Evolutionary conservation across 2,329 filamentous ascomycete species (phyloP).

Genomic region (Trichoderma pleuroti): DNA sequence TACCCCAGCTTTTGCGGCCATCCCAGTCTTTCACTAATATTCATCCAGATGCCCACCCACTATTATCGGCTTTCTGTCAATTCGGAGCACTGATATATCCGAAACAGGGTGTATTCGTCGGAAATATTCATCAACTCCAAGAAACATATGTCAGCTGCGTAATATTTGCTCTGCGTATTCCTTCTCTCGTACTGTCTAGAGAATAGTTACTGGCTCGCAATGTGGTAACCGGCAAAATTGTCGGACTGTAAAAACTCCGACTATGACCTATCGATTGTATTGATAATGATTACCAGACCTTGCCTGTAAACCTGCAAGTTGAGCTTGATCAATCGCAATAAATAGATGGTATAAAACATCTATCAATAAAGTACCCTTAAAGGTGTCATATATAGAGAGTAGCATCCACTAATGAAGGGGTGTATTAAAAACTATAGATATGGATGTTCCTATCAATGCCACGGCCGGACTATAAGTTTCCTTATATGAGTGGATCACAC

Average conservation of each 20-base stretch:
- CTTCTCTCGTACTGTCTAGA: background rate
- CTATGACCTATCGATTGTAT: background rate
- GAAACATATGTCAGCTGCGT: background rate
- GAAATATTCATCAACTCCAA: background rate
- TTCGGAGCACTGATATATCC: background rate
- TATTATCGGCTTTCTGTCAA: background rate
- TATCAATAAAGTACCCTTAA: background rate
- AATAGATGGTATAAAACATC: background rate
- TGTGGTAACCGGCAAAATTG: background rate
- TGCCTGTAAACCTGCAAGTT: background rate
- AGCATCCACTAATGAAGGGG: background rate
- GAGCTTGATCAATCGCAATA: background rate
- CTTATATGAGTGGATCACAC: background rate
- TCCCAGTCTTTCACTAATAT: background rate
- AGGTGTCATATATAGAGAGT: background rate
- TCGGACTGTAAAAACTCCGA: background rate
- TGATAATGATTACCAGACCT: constrained; percentile 1
- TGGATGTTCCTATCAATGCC: background rate
- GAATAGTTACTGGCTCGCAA: background rate
- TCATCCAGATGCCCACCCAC: background rate
- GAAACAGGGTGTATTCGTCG: background rate
- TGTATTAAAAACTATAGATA: background rate
- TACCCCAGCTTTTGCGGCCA: background rate
- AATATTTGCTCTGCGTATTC: background rate
- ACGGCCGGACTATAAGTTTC: background rate